These are phyloP conservation scores for Malus sieversii DNA, from an alignment of 306 rosid genomes.

Conservation along the genomic window DNA sequence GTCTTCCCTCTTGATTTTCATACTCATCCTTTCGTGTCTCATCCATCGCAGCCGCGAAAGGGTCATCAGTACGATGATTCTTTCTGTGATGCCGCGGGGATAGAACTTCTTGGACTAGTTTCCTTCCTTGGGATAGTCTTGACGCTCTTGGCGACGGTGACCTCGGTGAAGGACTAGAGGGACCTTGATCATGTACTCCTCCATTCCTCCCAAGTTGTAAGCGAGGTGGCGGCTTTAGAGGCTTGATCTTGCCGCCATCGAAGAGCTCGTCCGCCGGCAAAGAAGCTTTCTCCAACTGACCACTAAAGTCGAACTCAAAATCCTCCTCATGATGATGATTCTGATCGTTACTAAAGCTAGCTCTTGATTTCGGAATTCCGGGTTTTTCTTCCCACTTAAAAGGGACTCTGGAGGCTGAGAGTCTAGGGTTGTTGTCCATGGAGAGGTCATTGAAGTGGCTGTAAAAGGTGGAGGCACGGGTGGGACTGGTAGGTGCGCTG, in stretches of 20 bases:
- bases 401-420: conserved; percentile 35
- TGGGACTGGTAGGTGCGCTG: conserved; percentile 89
- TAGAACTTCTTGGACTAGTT: conserved; percentile 28
- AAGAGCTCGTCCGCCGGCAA: conserved; percentile 80
- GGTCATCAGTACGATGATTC: conserved; percentile 26
- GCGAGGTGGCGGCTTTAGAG: conserved; percentile 52
- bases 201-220: conserved; percentile 17
- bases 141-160: conserved; percentile 31
- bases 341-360: background rate
- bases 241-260: conserved; percentile 65
- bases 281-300: conserved; percentile 33
- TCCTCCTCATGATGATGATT: conserved; percentile 13
- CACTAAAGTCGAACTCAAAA: conserved; percentile 59
- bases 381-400: conserved; percentile 60
- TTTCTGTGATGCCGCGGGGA: conserved; percentile 29
- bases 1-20: background rate
- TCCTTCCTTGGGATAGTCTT: conserved; percentile 31
- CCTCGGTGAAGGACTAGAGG: background rate
- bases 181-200: background rate
- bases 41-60: conserved; percentile 38
- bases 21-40: conserved; percentile 19
- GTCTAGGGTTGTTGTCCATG: background rate
- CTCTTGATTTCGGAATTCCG: conserved; percentile 38
- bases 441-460: conserved; percentile 7
- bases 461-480: conserved; percentile 36